Conservation (phyloP, 768 basidiomycete genomes). For the Suillus sp. region DNA sequence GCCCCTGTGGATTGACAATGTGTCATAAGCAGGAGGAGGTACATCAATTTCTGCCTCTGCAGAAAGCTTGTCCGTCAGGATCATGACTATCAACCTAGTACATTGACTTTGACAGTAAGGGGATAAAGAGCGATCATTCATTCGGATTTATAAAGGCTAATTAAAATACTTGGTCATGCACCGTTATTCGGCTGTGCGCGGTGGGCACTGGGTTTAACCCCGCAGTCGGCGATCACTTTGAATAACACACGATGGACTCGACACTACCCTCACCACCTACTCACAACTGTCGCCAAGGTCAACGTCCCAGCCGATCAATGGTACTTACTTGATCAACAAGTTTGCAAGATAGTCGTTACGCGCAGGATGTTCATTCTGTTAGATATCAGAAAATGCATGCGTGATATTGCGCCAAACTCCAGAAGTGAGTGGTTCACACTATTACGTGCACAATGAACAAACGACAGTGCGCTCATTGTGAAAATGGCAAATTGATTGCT, state of each 20-base stretch:
- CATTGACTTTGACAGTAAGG: not conserved
- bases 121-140: too few relatives aligned
- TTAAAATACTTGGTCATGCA: not conserved
- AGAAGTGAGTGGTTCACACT: not conserved
- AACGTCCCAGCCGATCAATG: not conserved
- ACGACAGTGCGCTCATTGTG: not conserved
- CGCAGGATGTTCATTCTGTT: not conserved
- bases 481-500: not conserved
- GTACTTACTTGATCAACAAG: not conserved
- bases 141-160: not conserved
- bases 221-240: not conserved
- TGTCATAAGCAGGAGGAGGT: conserved; percentile 7
- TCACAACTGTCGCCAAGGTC: not conserved
- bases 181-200: not conserved
- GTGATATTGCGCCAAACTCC: not conserved
- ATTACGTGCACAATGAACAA: not conserved
- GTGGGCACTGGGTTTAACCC: not conserved
- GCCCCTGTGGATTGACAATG: not conserved
- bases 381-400: not conserved
- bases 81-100: not conserved
- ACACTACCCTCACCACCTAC: not conserved
- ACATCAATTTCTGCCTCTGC: not conserved
- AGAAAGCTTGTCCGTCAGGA: conserved; percentile 3
- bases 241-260: not conserved
- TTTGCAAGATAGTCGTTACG: not conserved